These are phyloP conservation scores for Amylostereum areolatum DNA, from an alignment of 1,284 basidiomycete genomes.

Conservation along the genomic window DNA sequence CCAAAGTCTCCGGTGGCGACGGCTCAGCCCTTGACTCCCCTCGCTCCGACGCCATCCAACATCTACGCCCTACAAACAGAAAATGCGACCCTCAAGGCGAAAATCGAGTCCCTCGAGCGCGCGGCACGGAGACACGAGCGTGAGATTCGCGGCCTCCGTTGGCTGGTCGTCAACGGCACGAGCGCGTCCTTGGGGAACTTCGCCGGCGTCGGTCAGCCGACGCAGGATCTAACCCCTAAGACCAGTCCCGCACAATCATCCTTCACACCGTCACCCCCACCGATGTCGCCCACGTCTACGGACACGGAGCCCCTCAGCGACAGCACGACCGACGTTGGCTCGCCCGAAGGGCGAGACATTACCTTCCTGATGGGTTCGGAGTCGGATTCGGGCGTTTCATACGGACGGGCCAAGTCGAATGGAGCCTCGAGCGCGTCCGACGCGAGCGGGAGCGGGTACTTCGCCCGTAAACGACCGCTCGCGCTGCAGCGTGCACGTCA, in stretches of 20 bases:
- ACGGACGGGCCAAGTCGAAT: conserved; percentile 7
- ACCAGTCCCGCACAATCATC: neutral
- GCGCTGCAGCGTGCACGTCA: neutral
- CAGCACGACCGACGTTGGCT: conserved; percentile 1
- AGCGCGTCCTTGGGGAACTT: conserved; percentile 19
- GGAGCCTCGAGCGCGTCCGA: conserved; percentile 12
- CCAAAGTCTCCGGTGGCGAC: neutral
- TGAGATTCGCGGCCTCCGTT: conserved; percentile 43
- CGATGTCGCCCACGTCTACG: neutral
- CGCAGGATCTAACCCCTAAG: neutral
- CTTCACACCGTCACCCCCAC: neutral
- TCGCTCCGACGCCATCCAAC: conserved; percentile 28
- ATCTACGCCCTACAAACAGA: conserved; percentile 34
- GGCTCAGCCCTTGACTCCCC: neutral
- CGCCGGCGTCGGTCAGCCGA: conserved; percentile 8
- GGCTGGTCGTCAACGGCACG: conserved; percentile 36
- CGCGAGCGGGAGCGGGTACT: conserved; percentile 8
- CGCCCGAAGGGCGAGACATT: neutral
- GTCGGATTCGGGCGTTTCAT: conserved; percentile 7
- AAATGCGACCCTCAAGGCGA: conserved; percentile 30
- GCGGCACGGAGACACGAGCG: conserved; percentile 34
- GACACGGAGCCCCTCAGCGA: conserved; percentile 7
- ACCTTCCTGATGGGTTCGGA: conserved; percentile 1
- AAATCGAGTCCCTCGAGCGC: conserved; percentile 37
- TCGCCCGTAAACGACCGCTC: neutral